Base-by-base conservation (phyloP, 768 basidiomycete genomes). In the Lactarius deliciosus region DNA sequence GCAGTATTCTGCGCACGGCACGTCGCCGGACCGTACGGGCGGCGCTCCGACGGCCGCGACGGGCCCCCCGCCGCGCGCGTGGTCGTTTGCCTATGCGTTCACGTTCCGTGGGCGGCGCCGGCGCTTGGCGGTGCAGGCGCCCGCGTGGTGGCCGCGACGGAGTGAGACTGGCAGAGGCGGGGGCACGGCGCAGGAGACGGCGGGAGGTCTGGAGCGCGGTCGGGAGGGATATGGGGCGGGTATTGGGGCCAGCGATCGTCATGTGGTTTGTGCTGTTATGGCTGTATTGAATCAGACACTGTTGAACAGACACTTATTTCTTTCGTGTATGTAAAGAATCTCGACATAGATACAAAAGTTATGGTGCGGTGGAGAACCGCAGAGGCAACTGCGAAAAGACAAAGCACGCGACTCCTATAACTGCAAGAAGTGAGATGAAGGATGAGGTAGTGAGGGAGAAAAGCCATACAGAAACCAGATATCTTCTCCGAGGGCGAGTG, bases 401-500 rank as follows among this genome's bases (percentile, higher is more conserved):
- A 62, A 76, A 79, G 34, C 75, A 78, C 10, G 65, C 76, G 40
- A 79, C 59, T 15, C 81, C 81, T 20, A 81, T 68, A 25, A 79
- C 81, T 82, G 57, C 11, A 45, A 65, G 64, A 60, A 15, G 66
- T 57, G 8, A 13, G 28, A 6, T 3, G 11, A 20, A 22, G 6
- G 22, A 34, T 11, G n/a, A n/a, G 5, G 22, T 13, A 13, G 36
- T 5, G 6, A 18, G 13, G 30, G 5, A 34, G 18, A 7, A 22
- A 50, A 36, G 4, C 86, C 92, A 74, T 73, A 96, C 94, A 47
- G 66, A 89, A 90, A 15, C 96, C 96, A 2, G 89, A 86, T 40
- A 92, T 67, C 78, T 98, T 98, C 79, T 98, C 96, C 15, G 82
- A 76, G 0, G 93, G 92, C 4, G 89, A 82, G 74, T 98, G 96